phyloP scores from a whole-genome alignment of 2,329 filamentous ascomycete species.

The Cordyceps tenuipes region DNA sequence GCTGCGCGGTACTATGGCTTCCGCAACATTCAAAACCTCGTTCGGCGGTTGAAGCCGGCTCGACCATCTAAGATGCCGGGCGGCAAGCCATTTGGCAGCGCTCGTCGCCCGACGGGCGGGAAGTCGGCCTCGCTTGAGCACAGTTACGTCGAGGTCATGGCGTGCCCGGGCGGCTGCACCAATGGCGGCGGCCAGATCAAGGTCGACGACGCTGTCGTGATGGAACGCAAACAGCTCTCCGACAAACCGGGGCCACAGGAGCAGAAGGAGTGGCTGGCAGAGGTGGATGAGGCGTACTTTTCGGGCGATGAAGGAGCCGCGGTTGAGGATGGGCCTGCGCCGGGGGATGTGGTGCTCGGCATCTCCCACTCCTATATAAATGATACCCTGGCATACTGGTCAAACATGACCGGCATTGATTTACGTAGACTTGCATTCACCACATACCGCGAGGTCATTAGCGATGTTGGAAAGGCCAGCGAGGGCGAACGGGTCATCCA shows the following conservation, averaged over 20 bases:
- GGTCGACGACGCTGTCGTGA: constrained; percentile 63
- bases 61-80: constrained; percentile 73
- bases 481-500: constrained; percentile 79
- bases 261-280: constrained; percentile 77
- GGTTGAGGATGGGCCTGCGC: constrained; percentile 19
- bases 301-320: constrained; percentile 59
- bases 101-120: constrained; percentile 35
- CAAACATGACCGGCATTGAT: constrained; percentile 58
- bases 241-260: constrained; percentile 62
- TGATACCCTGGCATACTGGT: constrained; percentile 69
- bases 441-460: constrained; percentile 85
- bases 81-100: constrained; percentile 51
- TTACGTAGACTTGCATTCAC: constrained; percentile 71
- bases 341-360: constrained; percentile 46
- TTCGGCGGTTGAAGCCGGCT: constrained; percentile 80
- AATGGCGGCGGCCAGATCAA: constrained; percentile 97
- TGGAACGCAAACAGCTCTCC: constrained; percentile 38
- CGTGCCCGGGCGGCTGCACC: constrained; percentile 95
- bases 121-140: constrained; percentile 54
- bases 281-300: constrained; percentile 85
- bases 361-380: constrained; percentile 60
- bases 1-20: constrained; percentile 94
- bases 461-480: constrained; percentile 77
- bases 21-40: constrained; percentile 95
- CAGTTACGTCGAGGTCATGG: constrained; percentile 98